Evolutionary conservation across 768 basidiomycete species (phyloP).

Genomic region (Trametopsis cervina): DNA sequence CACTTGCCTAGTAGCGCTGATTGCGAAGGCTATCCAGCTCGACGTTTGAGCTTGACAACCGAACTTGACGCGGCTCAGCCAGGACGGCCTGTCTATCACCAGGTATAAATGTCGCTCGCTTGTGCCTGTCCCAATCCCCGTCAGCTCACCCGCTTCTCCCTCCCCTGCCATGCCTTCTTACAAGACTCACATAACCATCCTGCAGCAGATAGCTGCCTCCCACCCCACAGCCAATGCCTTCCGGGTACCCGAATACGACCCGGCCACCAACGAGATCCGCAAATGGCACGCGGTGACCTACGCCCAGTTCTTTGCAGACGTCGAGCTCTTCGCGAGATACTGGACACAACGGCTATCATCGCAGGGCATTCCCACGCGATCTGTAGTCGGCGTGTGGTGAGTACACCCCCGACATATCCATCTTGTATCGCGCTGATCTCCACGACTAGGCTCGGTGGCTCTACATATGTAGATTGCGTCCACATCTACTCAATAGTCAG

Average conservation of each 20-base stretch:
- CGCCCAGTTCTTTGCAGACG: slow-evolving; percentile 53
- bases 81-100: not conserved
- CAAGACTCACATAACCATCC: slow-evolving; percentile 50
- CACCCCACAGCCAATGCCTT: slow-evolving; percentile 50
- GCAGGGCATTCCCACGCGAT: slow-evolving; percentile 40
- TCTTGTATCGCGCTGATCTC: not conserved
- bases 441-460: slow-evolving; percentile 56
- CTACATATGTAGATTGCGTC: slow-evolving; percentile 62
- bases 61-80: slow-evolving; percentile 8
- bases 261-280: slow-evolving; percentile 34
- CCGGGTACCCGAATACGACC: slow-evolving; percentile 45
- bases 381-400: slow-evolving; percentile 71
- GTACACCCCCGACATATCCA: slow-evolving; percentile 16
- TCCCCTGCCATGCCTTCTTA: slow-evolving; percentile 17
- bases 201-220: slow-evolving; percentile 47
- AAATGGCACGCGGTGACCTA: slow-evolving; percentile 62
- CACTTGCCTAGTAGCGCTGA: slow-evolving; percentile 9
- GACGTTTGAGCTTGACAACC: slow-evolving; percentile 17
- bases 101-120: slow-evolving; percentile 14
- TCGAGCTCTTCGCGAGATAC: slow-evolving; percentile 57
- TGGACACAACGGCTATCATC: slow-evolving; percentile 48
- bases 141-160: slow-evolving; percentile 8
- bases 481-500: slow-evolving; percentile 71
- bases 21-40: slow-evolving; percentile 14
- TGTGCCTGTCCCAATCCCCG: slow-evolving; percentile 3